These are phyloP conservation scores for Naumovozyma castellii DNA, from an alignment of 805 yeast genomes.

Conservation along the genomic window DNA sequence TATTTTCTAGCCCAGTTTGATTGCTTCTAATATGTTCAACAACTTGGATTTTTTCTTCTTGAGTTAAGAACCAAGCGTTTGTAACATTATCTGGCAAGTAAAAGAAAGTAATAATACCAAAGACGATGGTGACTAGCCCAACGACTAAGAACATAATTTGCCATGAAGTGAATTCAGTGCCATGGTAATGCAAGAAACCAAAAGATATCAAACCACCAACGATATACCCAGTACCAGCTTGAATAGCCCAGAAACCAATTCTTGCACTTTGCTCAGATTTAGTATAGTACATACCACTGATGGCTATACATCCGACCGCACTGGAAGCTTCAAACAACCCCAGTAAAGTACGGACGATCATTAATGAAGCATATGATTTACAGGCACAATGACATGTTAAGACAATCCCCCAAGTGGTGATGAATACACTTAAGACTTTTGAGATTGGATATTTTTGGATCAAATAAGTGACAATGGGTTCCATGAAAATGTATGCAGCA, in stretches of 20 bases:
- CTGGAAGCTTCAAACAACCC: constrained; percentile 49
- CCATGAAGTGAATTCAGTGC: constrained; percentile 42
- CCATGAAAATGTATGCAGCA: constrained; percentile 45
- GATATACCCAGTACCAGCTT: constrained; percentile 43
- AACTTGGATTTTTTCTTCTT: constrained; percentile 37
- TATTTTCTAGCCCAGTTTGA: constrained; percentile 45
- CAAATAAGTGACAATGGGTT: constrained; percentile 39
- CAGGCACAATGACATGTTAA: constrained; percentile 46
- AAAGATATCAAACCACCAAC: constrained; percentile 40
- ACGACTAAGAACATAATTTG: constrained; percentile 49
- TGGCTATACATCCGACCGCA: constrained; percentile 47
- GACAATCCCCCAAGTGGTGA: constrained; percentile 46
- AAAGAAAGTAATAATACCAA: constrained; percentile 38
- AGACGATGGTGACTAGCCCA: constrained; percentile 43
- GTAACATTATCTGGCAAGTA: constrained; percentile 43
- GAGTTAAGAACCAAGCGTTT: constrained; percentile 33
- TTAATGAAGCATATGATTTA: constrained; percentile 41
- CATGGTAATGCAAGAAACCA: constrained; percentile 44
- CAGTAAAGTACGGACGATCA: constrained; percentile 44
- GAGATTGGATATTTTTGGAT: constrained; percentile 47
- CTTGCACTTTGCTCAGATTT: constrained; percentile 42
- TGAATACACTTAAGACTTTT: constrained; percentile 39
- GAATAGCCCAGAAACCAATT: constrained; percentile 49
- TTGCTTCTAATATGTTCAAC: constrained; percentile 39
- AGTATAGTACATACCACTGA: constrained; percentile 56